Evolutionary conservation across 164 flowering plant genomes (phyloP), one percentile per base, ranked within the genome.

Genomic region (Amborella trichopoda): DNA sequence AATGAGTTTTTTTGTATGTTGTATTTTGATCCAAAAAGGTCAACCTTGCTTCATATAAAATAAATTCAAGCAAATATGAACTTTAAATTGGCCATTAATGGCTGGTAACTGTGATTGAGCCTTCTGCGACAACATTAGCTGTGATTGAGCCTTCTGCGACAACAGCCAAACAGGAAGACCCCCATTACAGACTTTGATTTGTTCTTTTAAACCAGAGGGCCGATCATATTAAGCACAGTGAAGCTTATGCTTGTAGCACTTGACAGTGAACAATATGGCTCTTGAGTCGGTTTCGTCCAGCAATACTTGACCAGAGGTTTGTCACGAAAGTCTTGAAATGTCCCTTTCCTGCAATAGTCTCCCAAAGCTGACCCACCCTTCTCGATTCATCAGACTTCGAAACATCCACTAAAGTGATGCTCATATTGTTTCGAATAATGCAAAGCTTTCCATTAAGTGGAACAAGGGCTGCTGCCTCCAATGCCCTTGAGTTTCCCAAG

Each of bases 231-330:
- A n/a, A n/a, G n/a, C n/a, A n/a, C n/a, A n/a, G n/a, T n/a, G n/a
- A 4, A n/a, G 32, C 27, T 54, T 63, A 79, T 40, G 75, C 82
- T 61, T 71, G 80, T 65, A 79, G 78, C 56, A 82, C 81, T 67
- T 82, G 86, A 56, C 86, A 79, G 17, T 83, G 93, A 40, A 83
- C 75, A 42, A 80, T 77, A 63, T 72, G 87, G 45, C 76, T 83
- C 56, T 70, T 77, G 28, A 77, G 69, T 9, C 83, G 73, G 63
- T 61, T 66, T 59, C 77, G 46, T 26, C 82, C 82, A 6, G 84
- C 73, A 42, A 83, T 56, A 54, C 76, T 83, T 17, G 84, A 77
- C 82, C 68, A 80, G 22, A 80, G 66, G 56, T 79, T 73, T 11
- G 77, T 53, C 26, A 82, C 67, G 26, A 82, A 49, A 4, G 74